These are phyloP conservation scores for Xylariomycetidae sp. DNA, from an alignment of 2,329 filamentous ascomycete species.

Conservation along the genomic window DNA sequence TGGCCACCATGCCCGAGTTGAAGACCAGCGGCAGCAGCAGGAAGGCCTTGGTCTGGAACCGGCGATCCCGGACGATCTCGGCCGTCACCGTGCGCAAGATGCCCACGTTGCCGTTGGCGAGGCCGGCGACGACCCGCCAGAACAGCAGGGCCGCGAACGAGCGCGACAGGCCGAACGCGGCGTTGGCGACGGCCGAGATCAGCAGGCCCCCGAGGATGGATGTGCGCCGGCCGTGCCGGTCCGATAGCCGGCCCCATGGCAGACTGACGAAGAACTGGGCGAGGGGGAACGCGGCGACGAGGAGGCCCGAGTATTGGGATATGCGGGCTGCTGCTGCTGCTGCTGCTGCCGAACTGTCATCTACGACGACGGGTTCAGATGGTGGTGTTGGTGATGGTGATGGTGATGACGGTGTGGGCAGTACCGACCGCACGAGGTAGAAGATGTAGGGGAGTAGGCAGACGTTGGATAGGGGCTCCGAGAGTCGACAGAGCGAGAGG, in stretches of 20 bases:
- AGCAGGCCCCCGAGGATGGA: constrained; percentile 62
- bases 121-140: constrained; percentile 55
- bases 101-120: constrained; percentile 68
- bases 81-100: constrained; percentile 72
- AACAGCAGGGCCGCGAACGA: constrained; percentile 57
- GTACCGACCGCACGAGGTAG: constrained; percentile 66
- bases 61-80: constrained; percentile 68
- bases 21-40: constrained; percentile 57
- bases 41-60: constrained; percentile 45
- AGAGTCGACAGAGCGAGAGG: constrained; percentile 33
- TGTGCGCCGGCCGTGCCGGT: constrained; percentile 53
- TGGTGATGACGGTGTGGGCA: constrained; percentile 26
- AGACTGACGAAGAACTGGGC: constrained; percentile 68
- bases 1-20: constrained; percentile 44
- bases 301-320: constrained; percentile 62
- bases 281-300: constrained; percentile 63
- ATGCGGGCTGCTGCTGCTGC: constrained; percentile 46
- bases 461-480: constrained; percentile 65
- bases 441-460: constrained; percentile 66
- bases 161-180: constrained; percentile 65
- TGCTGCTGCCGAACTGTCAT: no score
- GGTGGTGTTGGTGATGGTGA: no score
- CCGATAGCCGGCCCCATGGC: constrained; percentile 61
- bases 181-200: constrained; percentile 56
- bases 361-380: no score